These are phyloP conservation scores for Dendrocalamus latiflorus DNA, from an alignment of 202 grass and related monocot genomes.

Conservation along the genomic window DNA sequence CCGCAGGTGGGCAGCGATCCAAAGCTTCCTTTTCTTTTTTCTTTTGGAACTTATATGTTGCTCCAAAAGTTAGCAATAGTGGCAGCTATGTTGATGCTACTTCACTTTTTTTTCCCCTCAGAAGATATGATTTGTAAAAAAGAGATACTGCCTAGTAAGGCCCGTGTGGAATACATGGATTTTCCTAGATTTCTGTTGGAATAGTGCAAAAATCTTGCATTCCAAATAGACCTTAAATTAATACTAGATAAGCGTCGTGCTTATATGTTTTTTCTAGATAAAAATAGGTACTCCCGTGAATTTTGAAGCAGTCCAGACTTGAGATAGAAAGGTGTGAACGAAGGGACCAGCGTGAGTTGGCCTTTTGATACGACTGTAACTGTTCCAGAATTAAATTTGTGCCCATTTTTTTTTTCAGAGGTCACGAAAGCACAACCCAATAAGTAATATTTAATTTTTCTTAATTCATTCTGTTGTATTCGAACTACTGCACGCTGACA, in stretches of 20 bases:
- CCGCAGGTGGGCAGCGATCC: background rate
- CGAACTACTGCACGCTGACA: too few species aligned
- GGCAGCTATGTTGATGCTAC: background rate
- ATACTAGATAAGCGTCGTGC: too few species aligned
- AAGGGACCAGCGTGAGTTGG: slow-evolving; percentile 11
- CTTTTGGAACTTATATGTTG: background rate
- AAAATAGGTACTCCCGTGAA: background rate
- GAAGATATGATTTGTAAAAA: background rate
- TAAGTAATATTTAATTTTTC: background rate
- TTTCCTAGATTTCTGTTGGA: background rate
- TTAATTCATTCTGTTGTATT: background rate
- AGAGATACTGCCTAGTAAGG: background rate
- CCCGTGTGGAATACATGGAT: too few species aligned
- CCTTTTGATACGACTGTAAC: background rate
- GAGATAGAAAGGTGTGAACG: background rate
- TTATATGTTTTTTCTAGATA: background rate
- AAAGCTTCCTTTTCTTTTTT: background rate
- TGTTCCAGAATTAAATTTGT: background rate
- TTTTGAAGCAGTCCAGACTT: background rate
- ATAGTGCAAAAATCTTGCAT: background rate
- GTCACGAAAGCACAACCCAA: background rate
- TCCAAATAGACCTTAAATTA: background rate
- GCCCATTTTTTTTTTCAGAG: background rate
- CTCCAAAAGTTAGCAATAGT: background rate
- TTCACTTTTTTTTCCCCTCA: background rate